Percentiles rank a stretch among this genome's conserved stretches.
Evolutionary conservation across 257 asterid species (phyloP).

Genomic region (Dorcoceras hygrometricum): DNA sequence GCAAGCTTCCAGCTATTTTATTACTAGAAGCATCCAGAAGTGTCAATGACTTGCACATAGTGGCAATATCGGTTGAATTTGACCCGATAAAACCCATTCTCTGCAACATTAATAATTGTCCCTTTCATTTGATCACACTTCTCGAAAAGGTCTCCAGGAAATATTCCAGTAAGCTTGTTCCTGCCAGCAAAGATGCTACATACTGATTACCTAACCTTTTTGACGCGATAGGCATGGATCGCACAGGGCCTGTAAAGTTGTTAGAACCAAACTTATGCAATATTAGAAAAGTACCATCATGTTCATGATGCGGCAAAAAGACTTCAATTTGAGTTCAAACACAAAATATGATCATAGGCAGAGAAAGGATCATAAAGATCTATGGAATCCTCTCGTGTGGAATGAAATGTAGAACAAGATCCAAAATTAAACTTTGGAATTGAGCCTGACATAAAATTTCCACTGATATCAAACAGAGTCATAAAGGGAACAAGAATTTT

Average conservation of each 20-base stretch:
- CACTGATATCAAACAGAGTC: constrained; percentile 74
- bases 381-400: constrained; percentile 22
- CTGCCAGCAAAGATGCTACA: constrained; percentile 77
- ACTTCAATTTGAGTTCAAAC: constrained; percentile 36
- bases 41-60: constrained; percentile 48
- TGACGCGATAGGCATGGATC: constrained; percentile 56
- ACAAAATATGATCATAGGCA: constrained; percentile 52
- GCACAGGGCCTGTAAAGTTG: constrained; percentile 57
- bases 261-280: constrained; percentile 71
- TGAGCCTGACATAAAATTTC: constrained; percentile 62
- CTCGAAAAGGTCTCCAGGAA: constrained; percentile 52
- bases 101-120: constrained; percentile 57
- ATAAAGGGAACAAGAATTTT: constrained; percentile 81
- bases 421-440: constrained; percentile 54
- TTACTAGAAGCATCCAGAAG: constrained; percentile 67
- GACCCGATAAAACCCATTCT: constrained; percentile 62
- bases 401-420: constrained; percentile 39
- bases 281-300: constrained; percentile 38
- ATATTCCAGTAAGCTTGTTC: constrained; percentile 66
- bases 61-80: constrained; percentile 47
- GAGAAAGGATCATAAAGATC: constrained; percentile 46
- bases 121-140: constrained; percentile 64
- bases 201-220: constrained; percentile 47
- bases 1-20: constrained; percentile 56
- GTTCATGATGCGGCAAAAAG: constrained; percentile 36